phyloP scores from a whole-genome alignment of 768 basidiomycete genomes.

The Lactarius vividus region DNA sequence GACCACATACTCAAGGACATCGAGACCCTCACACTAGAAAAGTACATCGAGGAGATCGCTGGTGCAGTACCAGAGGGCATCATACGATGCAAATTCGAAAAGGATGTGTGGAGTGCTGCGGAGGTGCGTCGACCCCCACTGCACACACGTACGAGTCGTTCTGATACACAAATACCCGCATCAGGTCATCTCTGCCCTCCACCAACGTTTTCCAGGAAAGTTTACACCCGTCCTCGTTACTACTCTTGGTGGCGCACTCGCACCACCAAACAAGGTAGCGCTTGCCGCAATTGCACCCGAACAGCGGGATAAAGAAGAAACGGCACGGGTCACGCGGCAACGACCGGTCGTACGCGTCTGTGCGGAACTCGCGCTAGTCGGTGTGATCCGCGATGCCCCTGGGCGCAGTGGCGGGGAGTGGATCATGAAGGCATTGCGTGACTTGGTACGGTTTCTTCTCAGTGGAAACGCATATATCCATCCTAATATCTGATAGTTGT shows the following conservation, averaged over 20 bases:
- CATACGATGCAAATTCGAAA: slow-evolving; percentile 84
- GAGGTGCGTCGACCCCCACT: slow-evolving; percentile 56
- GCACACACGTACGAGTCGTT: neutral
- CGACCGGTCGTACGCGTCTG: slow-evolving; percentile 84
- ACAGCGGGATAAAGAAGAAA: slow-evolving; percentile 92
- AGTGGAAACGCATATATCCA: slow-evolving; percentile 16
- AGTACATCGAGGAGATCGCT: slow-evolving; percentile 94
- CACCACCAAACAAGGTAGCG: slow-evolving; percentile 55
- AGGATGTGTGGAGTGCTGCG: slow-evolving; percentile 87
- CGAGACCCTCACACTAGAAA: slow-evolving; percentile 84
- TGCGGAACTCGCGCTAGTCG: slow-evolving; percentile 86
- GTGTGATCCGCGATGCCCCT: slow-evolving; percentile 71
- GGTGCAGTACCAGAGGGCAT: slow-evolving; percentile 85
- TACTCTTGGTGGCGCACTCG: slow-evolving; percentile 54
- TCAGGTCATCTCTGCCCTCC: slow-evolving; percentile 85
- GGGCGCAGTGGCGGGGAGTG: slow-evolving; percentile 77
- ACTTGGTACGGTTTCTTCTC: slow-evolving; percentile 57
- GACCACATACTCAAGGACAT: slow-evolving; percentile 93
- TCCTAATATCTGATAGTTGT: slow-evolving; percentile 51
- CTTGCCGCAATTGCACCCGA: slow-evolving; percentile 62
- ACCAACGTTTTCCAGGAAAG: slow-evolving; percentile 76
- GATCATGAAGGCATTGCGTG: slow-evolving; percentile 84
- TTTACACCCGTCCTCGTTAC: slow-evolving; percentile 75
- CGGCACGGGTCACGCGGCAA: slow-evolving; percentile 72
- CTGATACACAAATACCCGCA: slow-evolving; percentile 13